phyloP scores from a whole-genome alignment of 1,284 basidiomycete species.

The Pterulicium gracile region DNA sequence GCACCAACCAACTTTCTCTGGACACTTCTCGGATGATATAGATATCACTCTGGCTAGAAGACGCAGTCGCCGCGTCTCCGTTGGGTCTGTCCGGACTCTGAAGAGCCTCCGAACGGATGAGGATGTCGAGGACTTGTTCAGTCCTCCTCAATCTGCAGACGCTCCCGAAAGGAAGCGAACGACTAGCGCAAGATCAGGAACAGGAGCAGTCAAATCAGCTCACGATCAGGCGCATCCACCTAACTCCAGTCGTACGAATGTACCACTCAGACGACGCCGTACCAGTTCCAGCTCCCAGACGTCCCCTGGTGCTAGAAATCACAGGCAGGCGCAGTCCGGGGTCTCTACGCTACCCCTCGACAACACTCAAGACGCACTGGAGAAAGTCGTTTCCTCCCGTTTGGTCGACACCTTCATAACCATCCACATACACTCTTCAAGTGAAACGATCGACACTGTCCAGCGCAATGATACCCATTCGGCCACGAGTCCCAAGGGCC shows the following conservation, averaged over 20 bases:
- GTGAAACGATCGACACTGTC: too few species aligned
- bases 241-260: constrained; percentile 25
- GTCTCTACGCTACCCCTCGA: constrained; percentile 31
- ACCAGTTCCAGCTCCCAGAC: background rate
- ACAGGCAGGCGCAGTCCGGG: background rate
- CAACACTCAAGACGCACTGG: constrained; percentile 54
- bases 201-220: constrained; percentile 13
- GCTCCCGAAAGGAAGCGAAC: background rate
- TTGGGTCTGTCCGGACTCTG: constrained; percentile 41
- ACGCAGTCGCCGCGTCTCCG: constrained; percentile 50
- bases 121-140: constrained; percentile 13
- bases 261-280: constrained; percentile 18
- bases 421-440: too few species aligned
- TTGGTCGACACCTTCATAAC: constrained; percentile 73
- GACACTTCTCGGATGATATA: constrained; percentile 56
- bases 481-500: too few species aligned
- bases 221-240: too few species aligned
- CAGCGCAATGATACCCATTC: too few species aligned
- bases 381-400: constrained; percentile 60
- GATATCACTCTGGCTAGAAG: constrained; percentile 49
- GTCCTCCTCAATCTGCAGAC: background rate
- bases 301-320: background rate
- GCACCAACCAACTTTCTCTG: constrained; percentile 42
- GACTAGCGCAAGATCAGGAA: background rate
- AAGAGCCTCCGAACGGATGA: constrained; percentile 38